These are phyloP conservation scores for Fomitopsis pinicola DNA, from an alignment of 1,284 basidiomycete species.

Conservation along the genomic window DNA sequence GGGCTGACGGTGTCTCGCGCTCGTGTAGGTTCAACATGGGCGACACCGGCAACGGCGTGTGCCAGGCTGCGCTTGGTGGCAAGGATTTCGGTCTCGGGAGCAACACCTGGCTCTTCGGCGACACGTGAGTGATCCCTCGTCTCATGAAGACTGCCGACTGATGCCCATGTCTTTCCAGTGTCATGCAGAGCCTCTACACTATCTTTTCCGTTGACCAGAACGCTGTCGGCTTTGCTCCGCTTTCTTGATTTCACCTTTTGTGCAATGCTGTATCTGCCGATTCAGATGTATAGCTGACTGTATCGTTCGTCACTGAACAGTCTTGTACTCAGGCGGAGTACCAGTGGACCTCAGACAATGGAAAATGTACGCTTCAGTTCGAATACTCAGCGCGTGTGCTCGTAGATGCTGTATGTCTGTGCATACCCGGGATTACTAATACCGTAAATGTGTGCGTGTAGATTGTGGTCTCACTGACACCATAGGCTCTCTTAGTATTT, in stretches of 20 bases:
- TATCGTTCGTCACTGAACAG: not conserved
- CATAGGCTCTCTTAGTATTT: no score
- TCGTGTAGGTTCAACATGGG: constrained; percentile 19
- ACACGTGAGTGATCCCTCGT: constrained; percentile 13
- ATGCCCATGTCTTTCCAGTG: not conserved
- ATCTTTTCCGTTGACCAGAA: constrained; percentile 11
- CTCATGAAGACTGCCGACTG: no score
- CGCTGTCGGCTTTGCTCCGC: constrained; percentile 6
- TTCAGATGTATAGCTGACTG: not conserved
- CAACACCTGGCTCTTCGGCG: constrained; percentile 29
- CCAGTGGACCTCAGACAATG: no score
- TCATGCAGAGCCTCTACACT: constrained; percentile 19
- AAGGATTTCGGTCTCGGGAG: constrained; percentile 21
- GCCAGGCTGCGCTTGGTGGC: constrained; percentile 13
- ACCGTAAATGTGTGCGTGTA: no score
- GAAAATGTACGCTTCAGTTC: no score
- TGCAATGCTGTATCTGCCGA: not conserved
- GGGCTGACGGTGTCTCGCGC: not conserved
- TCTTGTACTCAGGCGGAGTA: not conserved
- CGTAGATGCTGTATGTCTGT: no score
- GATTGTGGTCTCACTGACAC: no score
- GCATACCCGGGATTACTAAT: no score
- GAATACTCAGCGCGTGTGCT: no score
- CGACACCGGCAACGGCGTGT: constrained; percentile 1
- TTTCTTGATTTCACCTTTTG: not conserved